Evolutionary conservation across 2,329 filamentous ascomycete species (phyloP), one percentile per base, ranked within the genome.

Genomic region (Celoporthe dispersa): DNA sequence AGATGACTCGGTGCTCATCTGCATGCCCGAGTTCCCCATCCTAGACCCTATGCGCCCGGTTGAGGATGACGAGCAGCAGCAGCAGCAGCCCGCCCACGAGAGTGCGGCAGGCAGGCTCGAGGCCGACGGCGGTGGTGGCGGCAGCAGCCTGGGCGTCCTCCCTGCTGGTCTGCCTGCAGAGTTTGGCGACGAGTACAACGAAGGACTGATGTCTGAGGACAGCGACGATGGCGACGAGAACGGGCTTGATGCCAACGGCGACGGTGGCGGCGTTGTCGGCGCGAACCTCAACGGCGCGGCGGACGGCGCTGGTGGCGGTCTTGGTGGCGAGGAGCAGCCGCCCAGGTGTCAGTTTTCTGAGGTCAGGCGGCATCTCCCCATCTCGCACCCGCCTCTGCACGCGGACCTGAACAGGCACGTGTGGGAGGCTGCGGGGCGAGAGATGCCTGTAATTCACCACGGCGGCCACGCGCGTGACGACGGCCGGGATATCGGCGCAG

Each of bases 1-100:
- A n/a, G 85, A 87, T 71, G 87, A 89, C 75, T 85, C 84, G 57
- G 74, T 88, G 39, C 80, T 84, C 73, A 77, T 88, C 62, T 86
- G 83, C 70, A 75, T 87, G 7, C 86, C 86, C 5, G 82, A 86
- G 59, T 86, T 80, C 68, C 74, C 75, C 25, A 31, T 70, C 14
- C n/a, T 71, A 44, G 70, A 71, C 62, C 70, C 70, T 8, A 64
- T 41, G 5, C 57, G 53, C 16, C 55, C 53, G 4, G 22, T 62
- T 12, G 70, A 66, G 6, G 73, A 71, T 9, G 74, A 74, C 19
- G 59, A 25, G 37, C 64, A 53, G 48, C 33, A 44, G 60, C 35
- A 39, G 35, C 60, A 62, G 57, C 60, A 44, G 14, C 37, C 22
- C 9, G 60, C 60, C 33, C 22, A n/a, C 33, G 35, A 19, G 25